phyloP scores from a whole-genome alignment of 2,329 filamentous ascomycete genomes.

The Fusarium globosum region DNA sequence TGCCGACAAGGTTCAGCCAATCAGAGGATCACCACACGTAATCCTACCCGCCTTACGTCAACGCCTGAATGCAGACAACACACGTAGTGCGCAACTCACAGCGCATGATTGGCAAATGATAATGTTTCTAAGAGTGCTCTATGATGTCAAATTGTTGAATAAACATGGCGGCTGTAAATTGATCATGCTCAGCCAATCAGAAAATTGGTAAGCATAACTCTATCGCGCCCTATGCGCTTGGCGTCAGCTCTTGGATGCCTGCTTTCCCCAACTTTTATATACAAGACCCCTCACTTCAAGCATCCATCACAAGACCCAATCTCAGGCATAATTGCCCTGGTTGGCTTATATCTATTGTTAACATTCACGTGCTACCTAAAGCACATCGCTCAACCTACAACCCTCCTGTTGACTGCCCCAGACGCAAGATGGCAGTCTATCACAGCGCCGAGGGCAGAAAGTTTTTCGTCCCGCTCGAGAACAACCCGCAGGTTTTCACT shows the following conservation, averaged over 20 bases:
- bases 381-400: neutral
- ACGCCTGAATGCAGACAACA: neutral
- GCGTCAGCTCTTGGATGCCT: neutral
- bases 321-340: too few relatives aligned
- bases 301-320: too few relatives aligned
- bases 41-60: too few relatives aligned
- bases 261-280: neutral
- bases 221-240: neutral
- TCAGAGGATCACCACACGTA: too few relatives aligned
- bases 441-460: neutral
- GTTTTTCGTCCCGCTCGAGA: neutral
- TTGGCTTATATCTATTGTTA: neutral
- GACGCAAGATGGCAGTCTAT: neutral
- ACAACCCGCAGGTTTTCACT: neutral
- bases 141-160: neutral
- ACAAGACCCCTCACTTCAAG: neutral
- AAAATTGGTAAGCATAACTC: neutral
- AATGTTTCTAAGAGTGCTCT: accelerated
- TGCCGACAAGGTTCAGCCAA: too few relatives aligned
- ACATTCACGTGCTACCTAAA: accelerated
- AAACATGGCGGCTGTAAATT: neutral
- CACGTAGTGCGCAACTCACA: neutral
- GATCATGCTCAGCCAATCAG: neutral
- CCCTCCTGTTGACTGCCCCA: accelerated
- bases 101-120: neutral